Conservation (phyloP, 2,329 filamentous ascomycete species). For the Aspergillus nomiae region DNA sequence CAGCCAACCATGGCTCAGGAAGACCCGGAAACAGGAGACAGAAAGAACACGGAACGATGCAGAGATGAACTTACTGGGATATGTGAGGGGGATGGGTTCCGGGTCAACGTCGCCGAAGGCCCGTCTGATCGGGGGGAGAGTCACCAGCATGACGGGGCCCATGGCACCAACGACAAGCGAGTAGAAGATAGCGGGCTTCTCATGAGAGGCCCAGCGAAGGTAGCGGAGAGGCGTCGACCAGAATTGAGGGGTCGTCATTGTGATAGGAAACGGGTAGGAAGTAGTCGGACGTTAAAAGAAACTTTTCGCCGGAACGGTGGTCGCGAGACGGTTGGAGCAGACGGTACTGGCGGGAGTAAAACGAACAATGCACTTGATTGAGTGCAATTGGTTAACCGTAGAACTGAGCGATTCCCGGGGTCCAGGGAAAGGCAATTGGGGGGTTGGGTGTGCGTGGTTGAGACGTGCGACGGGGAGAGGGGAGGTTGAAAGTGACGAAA, state of each 20-base stretch:
- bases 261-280: conserved; percentile 15
- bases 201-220: conserved; percentile 82
- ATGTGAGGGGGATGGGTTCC: conserved; percentile 78
- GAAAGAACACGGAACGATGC: not conserved
- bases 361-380: not conserved
- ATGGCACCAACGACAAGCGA: conserved; percentile 71
- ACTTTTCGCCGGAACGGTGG: conserved; percentile 22
- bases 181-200: conserved; percentile 91
- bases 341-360: not conserved
- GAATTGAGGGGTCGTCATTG: conserved; percentile 69
- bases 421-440: not conserved
- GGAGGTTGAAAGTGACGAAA: conserved; percentile 33
- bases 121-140: conserved; percentile 72
- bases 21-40: not conserved
- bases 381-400: not conserved
- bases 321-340: not conserved
- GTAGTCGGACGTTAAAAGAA: conserved; percentile 22
- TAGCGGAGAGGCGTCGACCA: conserved; percentile 82
- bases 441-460: conserved; percentile 10
- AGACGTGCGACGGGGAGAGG: conserved; percentile 20
- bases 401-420: conserved; percentile 1
- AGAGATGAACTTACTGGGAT: conserved; percentile 74
- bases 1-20: not conserved
- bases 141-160: conserved; percentile 70
- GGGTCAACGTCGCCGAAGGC: conserved; percentile 73